A percentile compares a stretch with the other conserved stretches of the same genome.
Conservation (phyloP, 2,329 filamentous ascomycete species). For the Coniochaeta sp. region DNA sequence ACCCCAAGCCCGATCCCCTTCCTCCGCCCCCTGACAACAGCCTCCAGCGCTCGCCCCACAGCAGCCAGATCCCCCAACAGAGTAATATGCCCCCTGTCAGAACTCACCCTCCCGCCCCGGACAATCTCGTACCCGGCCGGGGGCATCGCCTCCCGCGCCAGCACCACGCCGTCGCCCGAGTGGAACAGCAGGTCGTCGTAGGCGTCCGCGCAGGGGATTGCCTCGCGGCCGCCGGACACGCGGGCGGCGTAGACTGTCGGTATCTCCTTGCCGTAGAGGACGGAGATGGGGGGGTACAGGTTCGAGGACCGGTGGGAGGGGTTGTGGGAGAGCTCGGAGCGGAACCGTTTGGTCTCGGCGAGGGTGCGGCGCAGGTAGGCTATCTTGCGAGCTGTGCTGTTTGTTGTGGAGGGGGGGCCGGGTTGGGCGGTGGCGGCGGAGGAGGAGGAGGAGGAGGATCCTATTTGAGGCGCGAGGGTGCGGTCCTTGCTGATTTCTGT, state of each 20-base stretch:
- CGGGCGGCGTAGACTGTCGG: conserved; percentile 80
- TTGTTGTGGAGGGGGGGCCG: conserved; percentile 15
- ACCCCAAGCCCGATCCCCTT: conserved; percentile 62
- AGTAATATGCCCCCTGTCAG: conserved; percentile 80
- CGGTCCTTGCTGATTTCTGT: conserved; percentile 21
- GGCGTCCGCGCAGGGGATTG: conserved; percentile 62
- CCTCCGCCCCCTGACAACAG: conserved; percentile 56
- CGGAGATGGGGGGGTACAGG: conserved; percentile 69
- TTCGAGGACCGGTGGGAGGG: conserved; percentile 56
- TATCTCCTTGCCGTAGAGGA: conserved; percentile 80
- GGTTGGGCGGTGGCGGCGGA: conserved; percentile 12
- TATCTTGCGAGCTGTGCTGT: conserved; percentile 38
- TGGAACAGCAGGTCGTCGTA: conserved; percentile 86
- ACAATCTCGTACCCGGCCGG: conserved; percentile 71
- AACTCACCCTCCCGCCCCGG: conserved; percentile 66
- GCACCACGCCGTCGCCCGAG: conserved; percentile 80
- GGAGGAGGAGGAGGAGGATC: conserved; percentile 14
- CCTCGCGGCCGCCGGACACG: conserved; percentile 62
- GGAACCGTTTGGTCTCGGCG: conserved; percentile 64
- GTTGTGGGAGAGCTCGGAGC: conserved; percentile 60
- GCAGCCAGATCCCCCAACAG: conserved; percentile 78
- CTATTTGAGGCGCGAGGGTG: conserved; percentile 40
- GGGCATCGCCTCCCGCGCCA: conserved; percentile 79
- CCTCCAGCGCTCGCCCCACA: conserved; percentile 66
- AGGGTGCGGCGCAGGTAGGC: conserved; percentile 72